Conservation (phyloP, 495 filamentous ascomycete species). For the Xylaria flabelliformis region DNA sequence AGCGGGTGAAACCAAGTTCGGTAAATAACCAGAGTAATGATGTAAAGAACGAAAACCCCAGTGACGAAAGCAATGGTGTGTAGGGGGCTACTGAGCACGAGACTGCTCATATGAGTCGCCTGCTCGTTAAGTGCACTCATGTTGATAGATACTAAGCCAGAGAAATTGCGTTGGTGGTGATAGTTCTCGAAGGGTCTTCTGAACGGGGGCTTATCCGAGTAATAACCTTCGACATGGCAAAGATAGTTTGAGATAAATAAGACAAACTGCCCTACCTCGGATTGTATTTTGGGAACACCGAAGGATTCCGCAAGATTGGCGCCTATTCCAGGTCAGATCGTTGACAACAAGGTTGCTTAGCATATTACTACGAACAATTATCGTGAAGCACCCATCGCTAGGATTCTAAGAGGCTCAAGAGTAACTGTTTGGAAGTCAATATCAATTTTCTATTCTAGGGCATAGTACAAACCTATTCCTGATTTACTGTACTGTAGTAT, state of each 20-base stretch:
- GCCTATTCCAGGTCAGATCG: too few species aligned
- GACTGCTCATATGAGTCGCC: neutral
- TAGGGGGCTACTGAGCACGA: neutral
- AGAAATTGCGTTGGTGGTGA: neutral
- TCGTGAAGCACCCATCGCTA: too few species aligned
- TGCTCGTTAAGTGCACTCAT: constrained; percentile 2
- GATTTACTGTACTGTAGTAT: too few species aligned
- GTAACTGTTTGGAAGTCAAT: too few species aligned
- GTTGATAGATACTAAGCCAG: neutral
- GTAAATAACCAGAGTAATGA: neutral
- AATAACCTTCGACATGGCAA: neutral
- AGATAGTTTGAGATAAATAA: neutral
- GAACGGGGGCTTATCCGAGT: neutral
- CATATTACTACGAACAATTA: too few species aligned
- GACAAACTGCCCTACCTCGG: too few species aligned
- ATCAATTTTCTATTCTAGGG: too few species aligned
- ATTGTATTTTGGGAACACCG: too few species aligned
- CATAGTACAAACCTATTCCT: too few species aligned
- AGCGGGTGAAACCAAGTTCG: constrained; percentile 12
- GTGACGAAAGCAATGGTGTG: neutral
- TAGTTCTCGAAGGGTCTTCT: neutral
- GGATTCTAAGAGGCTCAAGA: too few species aligned
- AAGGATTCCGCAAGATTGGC: too few species aligned
- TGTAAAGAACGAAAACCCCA: neutral
- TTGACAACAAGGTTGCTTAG: too few species aligned